Evolutionary conservation across 495 filamentous ascomycete genomes (phyloP).

Genomic region (Penicillium pulvis): DNA sequence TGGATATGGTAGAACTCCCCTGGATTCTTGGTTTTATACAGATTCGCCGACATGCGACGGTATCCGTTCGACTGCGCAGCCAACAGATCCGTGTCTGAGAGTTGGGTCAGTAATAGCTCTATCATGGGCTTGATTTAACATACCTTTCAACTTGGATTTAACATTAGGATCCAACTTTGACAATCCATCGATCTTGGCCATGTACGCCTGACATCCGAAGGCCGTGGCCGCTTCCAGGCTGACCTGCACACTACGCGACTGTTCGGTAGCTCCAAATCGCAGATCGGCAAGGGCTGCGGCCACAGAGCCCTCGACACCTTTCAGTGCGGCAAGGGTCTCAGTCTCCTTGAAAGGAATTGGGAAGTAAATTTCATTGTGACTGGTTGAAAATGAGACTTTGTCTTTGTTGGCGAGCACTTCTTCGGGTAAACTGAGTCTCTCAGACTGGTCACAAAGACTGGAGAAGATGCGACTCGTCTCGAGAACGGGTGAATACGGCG

Average conservation of each 20-base stretch:
- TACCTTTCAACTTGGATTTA: slow-evolving; percentile 64
- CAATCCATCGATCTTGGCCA: slow-evolving; percentile 70
- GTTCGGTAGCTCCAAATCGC: slow-evolving; percentile 39
- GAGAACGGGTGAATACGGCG: slow-evolving; percentile 40
- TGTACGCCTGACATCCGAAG: slow-evolving; percentile 72
- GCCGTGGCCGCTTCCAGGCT: slow-evolving; percentile 64
- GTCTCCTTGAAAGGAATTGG: slow-evolving; percentile 74
- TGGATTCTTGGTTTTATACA: slow-evolving; percentile 68
- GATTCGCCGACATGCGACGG: slow-evolving; percentile 71
- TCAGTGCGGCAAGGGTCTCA: slow-evolving; percentile 66
- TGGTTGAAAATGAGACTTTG: slow-evolving; percentile 43
- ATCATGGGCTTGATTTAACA: slow-evolving; percentile 13
- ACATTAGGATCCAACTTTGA: slow-evolving; percentile 63
- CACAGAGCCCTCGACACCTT: slow-evolving; percentile 69
- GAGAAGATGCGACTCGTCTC: slow-evolving; percentile 49
- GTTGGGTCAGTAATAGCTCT: neutral
- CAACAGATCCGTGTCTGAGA: slow-evolving; percentile 68
- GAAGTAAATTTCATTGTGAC: slow-evolving; percentile 50
- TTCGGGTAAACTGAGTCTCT: slow-evolving; percentile 38
- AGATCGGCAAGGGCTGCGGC: slow-evolving; percentile 65
- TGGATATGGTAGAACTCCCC: slow-evolving; percentile 77
- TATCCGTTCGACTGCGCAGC: slow-evolving; percentile 72
- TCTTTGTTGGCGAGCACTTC: slow-evolving; percentile 39
- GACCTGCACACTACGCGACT: slow-evolving; percentile 53
- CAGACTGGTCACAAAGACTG: slow-evolving; percentile 41